phyloP scores from a whole-genome alignment of 2,329 filamentous ascomycete genomes.

The Exophiala sp. region DNA sequence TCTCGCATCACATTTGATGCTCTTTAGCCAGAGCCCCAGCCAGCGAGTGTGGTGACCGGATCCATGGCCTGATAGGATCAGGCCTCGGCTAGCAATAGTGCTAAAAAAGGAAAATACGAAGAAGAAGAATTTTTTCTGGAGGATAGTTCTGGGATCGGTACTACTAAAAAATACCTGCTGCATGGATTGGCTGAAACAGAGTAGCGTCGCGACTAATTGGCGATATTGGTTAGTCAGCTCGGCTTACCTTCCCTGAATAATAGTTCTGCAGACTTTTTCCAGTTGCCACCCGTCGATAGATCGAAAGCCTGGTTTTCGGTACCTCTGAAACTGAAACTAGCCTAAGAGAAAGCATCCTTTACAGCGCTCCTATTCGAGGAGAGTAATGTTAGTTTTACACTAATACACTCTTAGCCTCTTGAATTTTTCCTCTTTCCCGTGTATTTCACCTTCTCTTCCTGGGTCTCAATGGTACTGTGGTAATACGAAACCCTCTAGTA shows the following conservation, averaged over 20 bases:
- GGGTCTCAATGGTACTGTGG: too few species aligned
- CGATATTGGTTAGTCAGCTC: neutral
- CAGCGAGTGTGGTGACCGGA: neutral
- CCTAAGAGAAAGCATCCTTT: neutral
- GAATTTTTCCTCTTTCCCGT: too few species aligned
- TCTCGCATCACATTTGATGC: neutral
- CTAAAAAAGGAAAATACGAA: neutral
- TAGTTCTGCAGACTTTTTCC: neutral
- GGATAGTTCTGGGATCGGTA: neutral
- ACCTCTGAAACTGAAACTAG: neutral
- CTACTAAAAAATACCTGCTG: neutral
- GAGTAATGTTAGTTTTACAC: too few species aligned
- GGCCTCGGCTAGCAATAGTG: neutral
- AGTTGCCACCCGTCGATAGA: neutral
- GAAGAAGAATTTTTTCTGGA: neutral
- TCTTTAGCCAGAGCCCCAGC: neutral
- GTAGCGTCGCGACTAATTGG: neutral
- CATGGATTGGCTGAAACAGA: neutral
- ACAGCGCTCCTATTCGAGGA: too few species aligned
- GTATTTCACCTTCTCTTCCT: too few species aligned
- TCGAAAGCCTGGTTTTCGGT: neutral
- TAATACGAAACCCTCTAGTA: too few species aligned
- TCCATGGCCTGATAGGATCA: neutral
- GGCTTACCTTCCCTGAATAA: neutral
- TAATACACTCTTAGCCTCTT: too few species aligned